Evolutionary conservation across 805 yeast genomes (phyloP).

Genomic region (Zygoascus tannicola): DNA sequence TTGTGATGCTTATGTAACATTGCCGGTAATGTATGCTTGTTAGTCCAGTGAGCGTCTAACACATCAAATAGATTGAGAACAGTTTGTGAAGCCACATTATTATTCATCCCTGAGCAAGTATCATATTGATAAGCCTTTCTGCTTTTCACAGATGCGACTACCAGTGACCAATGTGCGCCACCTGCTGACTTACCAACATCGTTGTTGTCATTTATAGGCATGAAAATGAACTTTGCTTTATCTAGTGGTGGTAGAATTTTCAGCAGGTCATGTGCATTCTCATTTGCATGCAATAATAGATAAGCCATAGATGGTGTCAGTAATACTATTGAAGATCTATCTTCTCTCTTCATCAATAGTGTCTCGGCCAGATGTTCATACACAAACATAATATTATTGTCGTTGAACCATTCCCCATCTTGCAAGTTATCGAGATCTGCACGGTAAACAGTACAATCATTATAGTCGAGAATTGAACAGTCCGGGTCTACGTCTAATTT

Average conservation of each 20-base stretch:
- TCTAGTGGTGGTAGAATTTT: constrained; percentile 40
- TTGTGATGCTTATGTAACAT: background rate
- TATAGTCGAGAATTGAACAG: background rate
- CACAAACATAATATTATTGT: constrained; percentile 54
- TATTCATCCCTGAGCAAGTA: constrained; percentile 42
- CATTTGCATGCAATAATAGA: constrained; percentile 38
- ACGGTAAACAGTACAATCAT: constrained; percentile 46
- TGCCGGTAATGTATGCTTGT: background rate
- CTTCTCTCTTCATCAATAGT: constrained; percentile 16
- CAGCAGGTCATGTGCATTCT: constrained; percentile 32
- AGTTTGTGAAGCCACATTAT: constrained; percentile 28
- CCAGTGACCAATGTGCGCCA: constrained; percentile 72
- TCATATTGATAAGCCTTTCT: constrained; percentile 45
- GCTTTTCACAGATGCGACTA: constrained; percentile 41
- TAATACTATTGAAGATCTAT: constrained; percentile 28
- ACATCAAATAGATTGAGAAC: background rate
- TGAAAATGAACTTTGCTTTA: constrained; percentile 42
- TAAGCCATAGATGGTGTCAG: constrained; percentile 58
- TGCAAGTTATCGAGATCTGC: constrained; percentile 49
- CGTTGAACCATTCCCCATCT: constrained; percentile 68
- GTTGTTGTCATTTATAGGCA: constrained; percentile 61
- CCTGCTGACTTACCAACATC: constrained; percentile 46
- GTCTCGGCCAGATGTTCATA: constrained; percentile 45
- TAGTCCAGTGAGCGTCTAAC: background rate
- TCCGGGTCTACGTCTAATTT: background rate